These are phyloP conservation scores for Choricystis sp. DNA, from an alignment of 139 green algal genomes.

Conservation along the genomic window DNA sequence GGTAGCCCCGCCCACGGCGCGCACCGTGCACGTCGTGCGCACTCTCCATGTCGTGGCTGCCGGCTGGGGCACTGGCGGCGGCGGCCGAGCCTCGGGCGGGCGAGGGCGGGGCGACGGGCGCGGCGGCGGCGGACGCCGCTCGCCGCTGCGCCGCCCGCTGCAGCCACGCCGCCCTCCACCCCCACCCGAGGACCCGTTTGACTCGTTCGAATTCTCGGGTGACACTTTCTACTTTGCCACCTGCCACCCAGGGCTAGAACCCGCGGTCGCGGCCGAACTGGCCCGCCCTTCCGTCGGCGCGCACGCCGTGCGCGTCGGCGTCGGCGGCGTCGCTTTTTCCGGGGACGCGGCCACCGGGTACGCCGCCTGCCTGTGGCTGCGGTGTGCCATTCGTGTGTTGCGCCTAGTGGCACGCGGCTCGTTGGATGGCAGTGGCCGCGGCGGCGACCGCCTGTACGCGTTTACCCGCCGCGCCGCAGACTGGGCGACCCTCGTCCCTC, in stretches of 20 bases:
- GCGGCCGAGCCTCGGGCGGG: too few species aligned
- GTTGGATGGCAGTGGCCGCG: conserved; percentile 20
- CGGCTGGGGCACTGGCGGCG: too few species aligned
- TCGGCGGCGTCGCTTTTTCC: conserved; percentile 35
- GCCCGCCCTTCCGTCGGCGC: conserved; percentile 20
- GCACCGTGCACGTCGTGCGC: too few species aligned
- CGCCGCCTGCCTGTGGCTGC: conserved; percentile 53
- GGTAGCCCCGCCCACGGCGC: too few species aligned
- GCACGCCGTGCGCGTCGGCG: conserved; percentile 14
- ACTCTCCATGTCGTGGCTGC: too few species aligned
- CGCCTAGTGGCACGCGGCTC: conserved; percentile 30
- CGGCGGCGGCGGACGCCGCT: too few species aligned
- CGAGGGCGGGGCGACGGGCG: too few species aligned
- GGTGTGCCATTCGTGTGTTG: conserved; percentile 51
- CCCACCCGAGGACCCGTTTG: too few species aligned
- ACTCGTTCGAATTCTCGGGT: too few species aligned
- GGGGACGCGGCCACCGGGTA: conserved; percentile 26
- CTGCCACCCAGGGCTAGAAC: conserved; percentile 66
- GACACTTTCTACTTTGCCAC: conserved; percentile 50
- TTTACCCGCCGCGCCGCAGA: conserved; percentile 26
- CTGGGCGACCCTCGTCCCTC: conserved; percentile 35
- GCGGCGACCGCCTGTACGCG: conserved; percentile 43
- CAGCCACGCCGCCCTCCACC: too few species aligned
- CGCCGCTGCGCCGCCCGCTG: too few species aligned
- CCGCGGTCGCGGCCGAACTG: conserved; percentile 51